Percentiles rank a stretch among this genome's conserved stretches.
phyloP scores from a whole-genome alignment of 1,284 basidiomycete species.

The Naganishia liquefaciens region DNA sequence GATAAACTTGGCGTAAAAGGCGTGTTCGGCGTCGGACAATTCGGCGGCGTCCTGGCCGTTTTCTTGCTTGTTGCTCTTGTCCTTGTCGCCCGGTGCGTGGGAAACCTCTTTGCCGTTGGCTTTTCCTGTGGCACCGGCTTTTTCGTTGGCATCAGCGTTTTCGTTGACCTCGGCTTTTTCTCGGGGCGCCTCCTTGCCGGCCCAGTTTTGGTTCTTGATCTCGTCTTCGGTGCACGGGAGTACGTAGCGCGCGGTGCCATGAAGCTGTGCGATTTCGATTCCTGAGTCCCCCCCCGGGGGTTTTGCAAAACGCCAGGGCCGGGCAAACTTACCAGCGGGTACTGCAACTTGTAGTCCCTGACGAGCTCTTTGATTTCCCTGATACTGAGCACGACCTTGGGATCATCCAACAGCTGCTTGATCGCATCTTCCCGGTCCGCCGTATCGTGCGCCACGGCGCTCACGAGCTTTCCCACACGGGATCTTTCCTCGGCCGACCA shows the following conservation, averaged over 20 bases:
- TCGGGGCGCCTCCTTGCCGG: conserved; percentile 39
- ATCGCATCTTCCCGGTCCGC: conserved; percentile 4
- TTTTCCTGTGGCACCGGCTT: conserved; percentile 15
- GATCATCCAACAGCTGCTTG: conserved; percentile 27
- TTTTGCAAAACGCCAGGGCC: no score
- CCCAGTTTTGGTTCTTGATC: conserved; percentile 38
- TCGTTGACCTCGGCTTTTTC: background rate
- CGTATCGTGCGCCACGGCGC: conserved; percentile 2
- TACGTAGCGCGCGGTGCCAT: conserved; percentile 19
- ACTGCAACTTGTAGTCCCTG: conserved; percentile 30
- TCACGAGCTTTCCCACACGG: conserved; percentile 1
- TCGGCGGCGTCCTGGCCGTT: conserved; percentile 25
- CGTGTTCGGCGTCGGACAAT: conserved; percentile 28
- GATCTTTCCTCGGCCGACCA: conserved; percentile 3
- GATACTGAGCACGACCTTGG: conserved; percentile 31
- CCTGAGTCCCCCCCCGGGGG: no score
- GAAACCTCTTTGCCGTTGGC: conserved; percentile 9
- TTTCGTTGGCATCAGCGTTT: background rate
- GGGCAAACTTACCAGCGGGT: conserved; percentile 29
- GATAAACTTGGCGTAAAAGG: conserved; percentile 31
- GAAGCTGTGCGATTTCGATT: no score
- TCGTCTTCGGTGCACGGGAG: conserved; percentile 33
- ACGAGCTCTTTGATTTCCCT: conserved; percentile 34
- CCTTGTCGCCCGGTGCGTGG: conserved; percentile 23
- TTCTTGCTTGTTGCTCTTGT: conserved; percentile 29